Evolutionary conservation across 2,329 filamentous ascomycete genomes (phyloP).

Genomic region (Chaetomium strumarium): DNA sequence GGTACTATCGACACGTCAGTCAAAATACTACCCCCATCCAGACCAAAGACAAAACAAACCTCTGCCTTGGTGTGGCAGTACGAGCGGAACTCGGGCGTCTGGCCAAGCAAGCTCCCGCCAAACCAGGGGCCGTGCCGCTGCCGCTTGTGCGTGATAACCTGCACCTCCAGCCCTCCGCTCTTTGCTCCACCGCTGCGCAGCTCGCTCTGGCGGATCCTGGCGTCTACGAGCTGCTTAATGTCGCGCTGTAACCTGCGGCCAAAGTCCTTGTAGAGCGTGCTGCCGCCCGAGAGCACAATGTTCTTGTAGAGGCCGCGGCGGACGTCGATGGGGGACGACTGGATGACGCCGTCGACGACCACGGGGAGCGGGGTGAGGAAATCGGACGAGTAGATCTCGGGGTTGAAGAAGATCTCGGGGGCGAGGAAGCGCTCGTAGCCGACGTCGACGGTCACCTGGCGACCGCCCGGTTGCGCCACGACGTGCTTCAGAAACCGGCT

Average conservation of each 20-base stretch:
- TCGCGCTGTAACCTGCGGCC: slow-evolving; percentile 92
- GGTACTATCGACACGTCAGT: slow-evolving; percentile 55
- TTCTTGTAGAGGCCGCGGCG: slow-evolving; percentile 98
- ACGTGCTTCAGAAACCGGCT: slow-evolving; percentile 87
- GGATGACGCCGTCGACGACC: slow-evolving; percentile 94
- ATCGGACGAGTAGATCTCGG: slow-evolving; percentile 98
- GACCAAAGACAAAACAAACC: slow-evolving; percentile 36
- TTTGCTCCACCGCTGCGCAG: slow-evolving; percentile 84
- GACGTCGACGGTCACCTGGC: slow-evolving; percentile 79
- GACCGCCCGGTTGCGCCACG: slow-evolving; percentile 79
- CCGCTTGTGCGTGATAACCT: slow-evolving; percentile 95
- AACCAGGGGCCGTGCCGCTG: slow-evolving; percentile 99
- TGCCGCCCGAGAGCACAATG: slow-evolving; percentile 95
- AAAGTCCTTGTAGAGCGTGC: slow-evolving; percentile 98
- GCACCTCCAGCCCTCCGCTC: slow-evolving; percentile 90
- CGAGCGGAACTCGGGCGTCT: slow-evolving; percentile 96
- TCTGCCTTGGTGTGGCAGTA: slow-evolving; percentile 94
- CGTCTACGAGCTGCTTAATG: slow-evolving; percentile 93
- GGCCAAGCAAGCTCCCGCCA: slow-evolving; percentile 88
- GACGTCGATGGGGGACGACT: slow-evolving; percentile 96
- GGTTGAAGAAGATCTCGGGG: slow-evolving; percentile 99
- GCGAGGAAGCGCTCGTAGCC: slow-evolving; percentile 97
- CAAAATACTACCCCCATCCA: neutral
- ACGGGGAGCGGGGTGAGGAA: slow-evolving; percentile 92
- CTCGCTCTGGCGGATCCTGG: slow-evolving; percentile 86